Evolutionary conservation across 75 land plant species (phyloP).

Genomic region (Pinus taeda): DNA sequence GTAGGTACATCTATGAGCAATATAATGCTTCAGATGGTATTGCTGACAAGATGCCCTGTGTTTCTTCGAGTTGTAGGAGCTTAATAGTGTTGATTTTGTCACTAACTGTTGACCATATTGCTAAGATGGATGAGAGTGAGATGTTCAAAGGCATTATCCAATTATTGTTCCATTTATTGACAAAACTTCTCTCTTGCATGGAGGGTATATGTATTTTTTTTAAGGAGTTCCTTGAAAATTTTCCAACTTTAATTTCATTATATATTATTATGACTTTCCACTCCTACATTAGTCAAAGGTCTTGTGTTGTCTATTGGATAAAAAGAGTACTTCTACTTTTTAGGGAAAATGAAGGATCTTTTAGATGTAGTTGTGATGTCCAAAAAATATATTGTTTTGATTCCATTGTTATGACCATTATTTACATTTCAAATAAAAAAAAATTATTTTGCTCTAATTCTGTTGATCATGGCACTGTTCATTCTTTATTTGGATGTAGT

Average conservation of each 20-base stretch:
- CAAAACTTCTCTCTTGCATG: not conserved
- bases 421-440: not conserved
- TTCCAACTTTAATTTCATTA: not conserved
- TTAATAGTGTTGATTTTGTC: too few relatives aligned
- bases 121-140: too few relatives aligned
- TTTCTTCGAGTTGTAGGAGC: too few relatives aligned
- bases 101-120: too few relatives aligned
- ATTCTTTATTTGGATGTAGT: too few relatives aligned
- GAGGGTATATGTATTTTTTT: not conserved
- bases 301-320: not conserved
- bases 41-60: too few relatives aligned
- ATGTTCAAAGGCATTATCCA: too few relatives aligned
- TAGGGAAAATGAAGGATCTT: not conserved
- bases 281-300: not conserved
- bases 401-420: not conserved
- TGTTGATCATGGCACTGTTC: not conserved
- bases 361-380: conserved; percentile 3
- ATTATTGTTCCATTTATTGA: not conserved
- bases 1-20: too few relatives aligned
- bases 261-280: not conserved
- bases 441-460: not conserved
- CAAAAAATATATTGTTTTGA: not conserved
- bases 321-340: not conserved
- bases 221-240: not conserved
- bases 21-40: too few relatives aligned